phyloP scores from a whole-genome alignment of 179 eudicot genomes.

The Corrigiola litoralis region DNA sequence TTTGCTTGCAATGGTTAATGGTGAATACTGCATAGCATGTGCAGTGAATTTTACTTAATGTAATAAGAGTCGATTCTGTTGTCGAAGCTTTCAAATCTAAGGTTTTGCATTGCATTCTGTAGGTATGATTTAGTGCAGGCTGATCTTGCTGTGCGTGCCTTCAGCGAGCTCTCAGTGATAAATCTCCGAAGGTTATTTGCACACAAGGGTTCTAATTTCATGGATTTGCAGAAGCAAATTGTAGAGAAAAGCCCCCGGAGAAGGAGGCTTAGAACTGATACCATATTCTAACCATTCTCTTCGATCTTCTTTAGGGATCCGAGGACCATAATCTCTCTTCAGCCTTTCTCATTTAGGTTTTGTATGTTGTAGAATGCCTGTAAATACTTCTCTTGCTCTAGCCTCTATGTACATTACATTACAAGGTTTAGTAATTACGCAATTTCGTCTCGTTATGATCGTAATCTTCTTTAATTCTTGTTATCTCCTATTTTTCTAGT shows the following conservation, averaged over 20 bases:
- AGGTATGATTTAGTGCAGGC: conserved; percentile 91
- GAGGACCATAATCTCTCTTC: background rate
- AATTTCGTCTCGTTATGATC: background rate
- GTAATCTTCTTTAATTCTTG: no score
- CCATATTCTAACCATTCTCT: conserved; percentile 49
- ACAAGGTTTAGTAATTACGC: conserved; percentile 9
- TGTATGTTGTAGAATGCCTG: conserved; percentile 10
- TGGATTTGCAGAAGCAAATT: conserved; percentile 86
- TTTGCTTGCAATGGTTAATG: no score
- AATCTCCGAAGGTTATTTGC: conserved; percentile 85
- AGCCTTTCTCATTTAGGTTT: background rate
- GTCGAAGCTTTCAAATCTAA: background rate
- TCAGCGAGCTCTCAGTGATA: conserved; percentile 83
- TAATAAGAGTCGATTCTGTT: background rate
- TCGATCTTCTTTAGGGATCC: background rate
- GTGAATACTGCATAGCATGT: no score
- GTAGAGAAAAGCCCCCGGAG: conserved; percentile 61
- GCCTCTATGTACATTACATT: conserved; percentile 25
- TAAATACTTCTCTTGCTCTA: conserved; percentile 5
- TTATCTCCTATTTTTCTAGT: background rate
- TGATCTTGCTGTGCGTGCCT: conserved; percentile 82
- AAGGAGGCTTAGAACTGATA: conserved; percentile 75
- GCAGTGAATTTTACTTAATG: no score
- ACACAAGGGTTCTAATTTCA: conserved; percentile 71
- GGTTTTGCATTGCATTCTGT: conserved; percentile 15